Base-by-base conservation (phyloP, 495 filamentous ascomycete species). In the Xylaria venustula region DNA sequence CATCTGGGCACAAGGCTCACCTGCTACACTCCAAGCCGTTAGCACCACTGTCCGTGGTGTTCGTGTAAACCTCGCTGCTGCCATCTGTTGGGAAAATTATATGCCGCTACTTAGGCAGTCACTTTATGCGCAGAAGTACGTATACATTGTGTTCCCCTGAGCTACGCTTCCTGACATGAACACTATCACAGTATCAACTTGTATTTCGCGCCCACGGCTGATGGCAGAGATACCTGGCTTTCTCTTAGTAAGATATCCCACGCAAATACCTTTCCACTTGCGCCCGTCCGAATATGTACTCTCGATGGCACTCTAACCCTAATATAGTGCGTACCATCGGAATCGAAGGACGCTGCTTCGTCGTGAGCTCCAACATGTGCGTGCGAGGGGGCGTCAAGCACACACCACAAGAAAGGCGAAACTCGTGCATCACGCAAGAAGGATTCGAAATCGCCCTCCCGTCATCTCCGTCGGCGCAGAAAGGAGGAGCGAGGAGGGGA, bases 31-130 rank as follows among this genome's bases (percentile, higher is more conserved):
- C 28, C 85, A 85, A 54, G 93, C 93, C 0, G 81, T 97, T 1
- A 90, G 86, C 20, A 92, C 92, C 0, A 83, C 78, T n/a, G 88
- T 98, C 61, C 83, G 85, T 20, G 90, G 89, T 20, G 85, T 93
- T 14, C 85, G 83, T 45, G 74, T 98, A 19, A 92, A 87, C 15
- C 75, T 97, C 7, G 93, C 86, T 0, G 86, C 90, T 0, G 93
- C 93, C 1, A 95, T 98, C 42, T 98, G 93, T 77, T 98, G 93
- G 93, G 93, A 98, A 74, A 97, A 91, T 64, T 96, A 91, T 69
- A 98, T 98, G 93, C 93, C 93, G 0, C 76, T 97, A 19, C 81
- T 98, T 1, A 73, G 79, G 3, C 79, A 81, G 50, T 65, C 86
- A 20, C 80, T 98, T 17, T 98, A 98, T 67, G 81, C 85, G 2